Conservation (phyloP, 164 flowering plant species). For the Liriodendron chinense region DNA sequence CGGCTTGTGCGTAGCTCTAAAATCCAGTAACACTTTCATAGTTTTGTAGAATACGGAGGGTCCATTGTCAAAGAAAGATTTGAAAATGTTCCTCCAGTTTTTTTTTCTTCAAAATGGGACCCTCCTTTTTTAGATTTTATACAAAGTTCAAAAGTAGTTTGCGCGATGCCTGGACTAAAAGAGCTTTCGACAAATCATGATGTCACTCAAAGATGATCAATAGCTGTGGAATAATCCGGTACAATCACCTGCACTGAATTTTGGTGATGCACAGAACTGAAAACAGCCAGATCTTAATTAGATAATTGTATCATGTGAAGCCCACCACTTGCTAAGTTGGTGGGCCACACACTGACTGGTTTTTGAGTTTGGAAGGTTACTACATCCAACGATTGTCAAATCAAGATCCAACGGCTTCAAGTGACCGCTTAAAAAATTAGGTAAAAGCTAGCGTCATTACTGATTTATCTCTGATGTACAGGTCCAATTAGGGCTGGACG, state of each 20-base stretch:
- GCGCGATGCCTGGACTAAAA: neutral
- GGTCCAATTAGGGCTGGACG: no score
- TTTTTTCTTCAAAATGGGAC: neutral
- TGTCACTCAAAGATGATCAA: neutral
- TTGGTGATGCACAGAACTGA: neutral
- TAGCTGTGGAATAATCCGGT: neutral
- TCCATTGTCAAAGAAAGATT: neutral
- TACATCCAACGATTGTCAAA: no score
- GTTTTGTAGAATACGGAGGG: neutral
- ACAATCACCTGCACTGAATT: neutral
- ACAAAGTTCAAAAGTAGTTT: neutral
- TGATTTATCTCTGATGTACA: no score
- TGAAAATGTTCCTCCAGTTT: neutral
- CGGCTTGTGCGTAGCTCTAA: no score
- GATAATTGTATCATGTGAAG: neutral
- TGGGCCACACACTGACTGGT: neutral
- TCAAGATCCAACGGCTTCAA: no score
- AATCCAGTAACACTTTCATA: neutral
- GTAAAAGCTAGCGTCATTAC: no score
- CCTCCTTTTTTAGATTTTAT: neutral
- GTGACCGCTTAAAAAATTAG: no score
- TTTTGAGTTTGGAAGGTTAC: no score
- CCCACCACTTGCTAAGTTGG: neutral
- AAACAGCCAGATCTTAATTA: neutral
- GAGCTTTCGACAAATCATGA: neutral